Conservation (phyloP, 768 basidiomycete genomes). For the Sporobolomyces pararoseus region DNA sequence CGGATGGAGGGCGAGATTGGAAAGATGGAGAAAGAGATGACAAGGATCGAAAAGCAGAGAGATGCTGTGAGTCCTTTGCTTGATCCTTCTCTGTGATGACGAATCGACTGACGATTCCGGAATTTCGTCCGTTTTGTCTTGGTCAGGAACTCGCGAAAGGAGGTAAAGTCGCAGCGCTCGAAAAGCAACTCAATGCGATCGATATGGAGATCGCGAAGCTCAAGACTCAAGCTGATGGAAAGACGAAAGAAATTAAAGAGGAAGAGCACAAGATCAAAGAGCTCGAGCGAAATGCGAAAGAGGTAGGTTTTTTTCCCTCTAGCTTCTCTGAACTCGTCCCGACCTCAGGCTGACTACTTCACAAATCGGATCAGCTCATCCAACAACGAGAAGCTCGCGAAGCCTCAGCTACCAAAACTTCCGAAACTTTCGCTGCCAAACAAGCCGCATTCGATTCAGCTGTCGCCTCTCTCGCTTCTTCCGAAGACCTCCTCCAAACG, state of each 20-base stretch:
- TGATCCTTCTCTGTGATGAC: too few species aligned
- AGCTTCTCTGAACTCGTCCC: too few species aligned
- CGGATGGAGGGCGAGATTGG: conserved; percentile 64
- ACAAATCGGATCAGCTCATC: conserved; percentile 55
- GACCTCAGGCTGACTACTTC: background rate
- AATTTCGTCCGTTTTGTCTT: too few species aligned
- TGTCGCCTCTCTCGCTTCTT: conserved; percentile 61
- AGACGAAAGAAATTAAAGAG: conserved; percentile 67
- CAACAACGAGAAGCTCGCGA: conserved; percentile 61
- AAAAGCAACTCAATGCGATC: conserved; percentile 70
- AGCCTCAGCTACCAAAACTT: conserved; percentile 58
- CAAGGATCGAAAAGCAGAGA: conserved; percentile 66
- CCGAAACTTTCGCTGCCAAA: conserved; percentile 58
- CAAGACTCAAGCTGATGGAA: conserved; percentile 79
- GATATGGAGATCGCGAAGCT: conserved; percentile 78
- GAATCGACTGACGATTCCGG: too few species aligned
- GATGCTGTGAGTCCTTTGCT: conserved; percentile 54
- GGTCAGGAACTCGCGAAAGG: conserved; percentile 88
- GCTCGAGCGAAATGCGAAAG: conserved; percentile 59
- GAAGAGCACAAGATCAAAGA: conserved; percentile 63
- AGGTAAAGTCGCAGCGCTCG: conserved; percentile 80
- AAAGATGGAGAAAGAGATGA: conserved; percentile 67
- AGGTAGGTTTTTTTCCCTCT: conserved; percentile 55
- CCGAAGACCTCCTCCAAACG: conserved; percentile 91
- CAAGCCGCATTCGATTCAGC: conserved; percentile 67